Percentiles rank a stretch among this genome's conserved stretches.
phyloP scores from a whole-genome alignment of 2,329 filamentous ascomycete genomes.

The Aphanoascus verrucosus region DNA sequence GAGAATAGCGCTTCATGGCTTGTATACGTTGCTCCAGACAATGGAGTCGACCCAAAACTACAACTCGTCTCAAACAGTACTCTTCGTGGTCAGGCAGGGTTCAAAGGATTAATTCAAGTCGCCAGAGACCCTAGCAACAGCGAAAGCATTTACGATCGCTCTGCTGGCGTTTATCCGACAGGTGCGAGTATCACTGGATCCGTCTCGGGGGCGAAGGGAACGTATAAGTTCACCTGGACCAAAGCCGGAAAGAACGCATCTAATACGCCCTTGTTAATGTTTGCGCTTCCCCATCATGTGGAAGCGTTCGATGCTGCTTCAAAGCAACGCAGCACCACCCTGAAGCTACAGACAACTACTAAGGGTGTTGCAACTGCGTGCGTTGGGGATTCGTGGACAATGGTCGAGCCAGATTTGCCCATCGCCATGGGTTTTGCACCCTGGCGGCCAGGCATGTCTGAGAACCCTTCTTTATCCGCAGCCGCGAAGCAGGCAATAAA shows the following conservation, averaged over 20 bases:
- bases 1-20: slow-evolving; percentile 68
- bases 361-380: slow-evolving; percentile 72
- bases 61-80: slow-evolving; percentile 55
- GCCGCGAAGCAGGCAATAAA: slow-evolving; percentile 51
- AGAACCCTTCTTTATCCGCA: slow-evolving; percentile 30
- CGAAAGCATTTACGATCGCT: slow-evolving; percentile 62
- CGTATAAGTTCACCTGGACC: slow-evolving; percentile 63
- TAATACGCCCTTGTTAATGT: slow-evolving; percentile 60
- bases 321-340: slow-evolving; percentile 38
- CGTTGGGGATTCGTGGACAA: slow-evolving; percentile 61
- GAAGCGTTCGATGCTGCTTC: slow-evolving; percentile 57
- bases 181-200: slow-evolving; percentile 55
- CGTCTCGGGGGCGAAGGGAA: slow-evolving; percentile 46
- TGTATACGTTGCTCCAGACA: slow-evolving; percentile 58
- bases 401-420: slow-evolving; percentile 65
- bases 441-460: slow-evolving; percentile 50
- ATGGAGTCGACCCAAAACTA: slow-evolving; percentile 54
- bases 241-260: slow-evolving; percentile 54
- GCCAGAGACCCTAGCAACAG: slow-evolving; percentile 58
- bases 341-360: slow-evolving; percentile 67
- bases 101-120: slow-evolving; percentile 70
- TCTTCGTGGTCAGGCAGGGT: slow-evolving; percentile 55
- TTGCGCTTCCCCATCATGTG: slow-evolving; percentile 76
- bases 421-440: slow-evolving; percentile 65
- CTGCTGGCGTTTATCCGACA: slow-evolving; percentile 63